These are phyloP conservation scores for Monascus ruber DNA, from an alignment of 2,329 filamentous ascomycete species.

Conservation along the genomic window DNA sequence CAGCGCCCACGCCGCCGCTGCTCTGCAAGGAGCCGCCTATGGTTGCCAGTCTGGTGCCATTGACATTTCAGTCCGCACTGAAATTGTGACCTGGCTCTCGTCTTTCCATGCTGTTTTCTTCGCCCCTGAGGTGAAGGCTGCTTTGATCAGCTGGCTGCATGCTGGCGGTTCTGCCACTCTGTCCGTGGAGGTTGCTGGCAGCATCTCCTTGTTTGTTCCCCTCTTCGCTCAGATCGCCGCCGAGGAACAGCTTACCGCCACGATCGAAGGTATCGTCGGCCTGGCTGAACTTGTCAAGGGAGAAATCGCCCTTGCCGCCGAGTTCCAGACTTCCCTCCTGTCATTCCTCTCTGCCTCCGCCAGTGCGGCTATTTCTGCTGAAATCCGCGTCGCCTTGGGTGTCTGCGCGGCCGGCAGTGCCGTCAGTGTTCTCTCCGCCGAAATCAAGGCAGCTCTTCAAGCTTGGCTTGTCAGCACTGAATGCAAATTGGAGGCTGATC, in stretches of 20 bases:
- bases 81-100: constrained; percentile 20
- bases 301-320: constrained; percentile 20
- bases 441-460: constrained; percentile 21
- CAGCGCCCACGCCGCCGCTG: constrained; percentile 22
- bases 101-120: constrained; percentile 11
- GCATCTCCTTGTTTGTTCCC: constrained; percentile 23
- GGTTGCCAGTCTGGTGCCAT: constrained; percentile 21
- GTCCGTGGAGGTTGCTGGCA: constrained; percentile 17
- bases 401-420: constrained; percentile 25
- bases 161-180: constrained; percentile 14
- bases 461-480: constrained; percentile 17
- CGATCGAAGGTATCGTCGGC: constrained; percentile 24
- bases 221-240: constrained; percentile 22
- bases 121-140: constrained; percentile 16
- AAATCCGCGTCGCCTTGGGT: constrained; percentile 21
- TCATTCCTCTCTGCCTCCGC: constrained; percentile 16
- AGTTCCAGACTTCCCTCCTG: constrained; percentile 17
- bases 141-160: constrained; percentile 21
- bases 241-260: constrained; percentile 24
- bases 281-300: constrained; percentile 12
- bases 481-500: constrained; percentile 16
- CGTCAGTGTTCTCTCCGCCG: constrained; percentile 15
- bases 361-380: constrained; percentile 11
- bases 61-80: constrained; percentile 14
- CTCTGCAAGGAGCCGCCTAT: constrained; percentile 23